Percentiles rank a stretch among this genome's conserved stretches.
phyloP scores from a whole-genome alignment of 139 green algal species.

The Chlamydomonas asymmetrica region DNA sequence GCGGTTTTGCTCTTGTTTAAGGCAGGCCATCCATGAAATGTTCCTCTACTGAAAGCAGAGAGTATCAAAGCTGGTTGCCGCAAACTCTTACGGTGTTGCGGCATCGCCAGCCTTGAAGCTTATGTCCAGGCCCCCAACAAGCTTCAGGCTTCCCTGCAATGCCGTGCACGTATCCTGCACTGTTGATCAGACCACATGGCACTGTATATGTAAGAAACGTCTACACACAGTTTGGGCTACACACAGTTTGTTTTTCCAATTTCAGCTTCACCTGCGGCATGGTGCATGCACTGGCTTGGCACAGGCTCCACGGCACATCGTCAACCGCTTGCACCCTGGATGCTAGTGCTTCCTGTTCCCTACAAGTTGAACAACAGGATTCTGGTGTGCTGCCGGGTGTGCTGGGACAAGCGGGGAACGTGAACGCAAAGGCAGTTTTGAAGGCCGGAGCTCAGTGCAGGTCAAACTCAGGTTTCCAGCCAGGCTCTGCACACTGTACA shows the following conservation, averaged over 20 bases:
- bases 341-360: constrained; percentile 12
- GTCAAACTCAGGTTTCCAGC: too few relatives aligned
- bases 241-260: neutral
- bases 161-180: too few relatives aligned
- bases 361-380: too few relatives aligned
- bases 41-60: neutral
- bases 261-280: neutral
- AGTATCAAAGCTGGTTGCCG: neutral
- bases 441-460: too few relatives aligned
- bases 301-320: constrained; percentile 10
- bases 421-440: too few relatives aligned
- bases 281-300: neutral
- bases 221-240: neutral
- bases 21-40: too few relatives aligned
- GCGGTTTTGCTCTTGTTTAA: neutral
- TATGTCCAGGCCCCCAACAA: constrained; percentile 14
- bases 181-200: too few relatives aligned
- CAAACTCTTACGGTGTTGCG: neutral
- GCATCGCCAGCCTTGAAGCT: neutral
- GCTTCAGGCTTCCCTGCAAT: neutral
- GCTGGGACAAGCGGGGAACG: too few relatives aligned
- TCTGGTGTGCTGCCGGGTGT: too few relatives aligned
- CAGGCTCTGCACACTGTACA: too few relatives aligned
- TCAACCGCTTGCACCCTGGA: neutral
- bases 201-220: neutral